Percentiles rank a stretch among this genome's conserved stretches.
These are phyloP conservation scores for Prunus armeniaca DNA, from an alignment of 306 rosid species.

Conservation along the genomic window DNA sequence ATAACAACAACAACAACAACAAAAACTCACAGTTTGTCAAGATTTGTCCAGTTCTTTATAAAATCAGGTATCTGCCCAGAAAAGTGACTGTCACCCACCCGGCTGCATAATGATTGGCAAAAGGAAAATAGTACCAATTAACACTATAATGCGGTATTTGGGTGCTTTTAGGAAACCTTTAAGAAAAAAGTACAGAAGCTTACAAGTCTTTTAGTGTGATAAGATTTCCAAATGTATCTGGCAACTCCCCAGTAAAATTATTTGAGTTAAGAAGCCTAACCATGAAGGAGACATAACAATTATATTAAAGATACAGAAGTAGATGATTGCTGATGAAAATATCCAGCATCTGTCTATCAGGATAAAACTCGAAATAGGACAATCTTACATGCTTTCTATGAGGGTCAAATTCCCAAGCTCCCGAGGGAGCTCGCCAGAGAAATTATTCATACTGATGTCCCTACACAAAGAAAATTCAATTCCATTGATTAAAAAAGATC, in stretches of 20 bases:
- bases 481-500: not conserved
- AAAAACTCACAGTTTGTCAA: slow-evolving; percentile 43
- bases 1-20: not conserved
- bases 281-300: not conserved
- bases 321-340: not conserved
- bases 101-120: slow-evolving; percentile 40
- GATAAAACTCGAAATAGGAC: not conserved
- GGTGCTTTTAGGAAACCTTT: not conserved
- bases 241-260: slow-evolving; percentile 60
- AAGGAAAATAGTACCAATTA: not conserved
- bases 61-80: slow-evolving; percentile 56
- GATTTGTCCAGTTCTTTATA: slow-evolving; percentile 51
- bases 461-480: slow-evolving; percentile 11
- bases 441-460: no score
- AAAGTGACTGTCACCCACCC: slow-evolving; percentile 55
- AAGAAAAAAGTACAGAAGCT: slow-evolving; percentile 19
- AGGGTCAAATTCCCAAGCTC: no score
- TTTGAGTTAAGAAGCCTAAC: slow-evolving; percentile 56
- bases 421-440: no score
- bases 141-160: not conserved
- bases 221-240: slow-evolving; percentile 49
- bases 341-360: not conserved
- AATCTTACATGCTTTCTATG: not conserved
- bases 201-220: slow-evolving; percentile 50
- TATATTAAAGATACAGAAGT: not conserved